Base-by-base conservation (phyloP, 805 yeast species). In the Starmerella apicola region DNA sequence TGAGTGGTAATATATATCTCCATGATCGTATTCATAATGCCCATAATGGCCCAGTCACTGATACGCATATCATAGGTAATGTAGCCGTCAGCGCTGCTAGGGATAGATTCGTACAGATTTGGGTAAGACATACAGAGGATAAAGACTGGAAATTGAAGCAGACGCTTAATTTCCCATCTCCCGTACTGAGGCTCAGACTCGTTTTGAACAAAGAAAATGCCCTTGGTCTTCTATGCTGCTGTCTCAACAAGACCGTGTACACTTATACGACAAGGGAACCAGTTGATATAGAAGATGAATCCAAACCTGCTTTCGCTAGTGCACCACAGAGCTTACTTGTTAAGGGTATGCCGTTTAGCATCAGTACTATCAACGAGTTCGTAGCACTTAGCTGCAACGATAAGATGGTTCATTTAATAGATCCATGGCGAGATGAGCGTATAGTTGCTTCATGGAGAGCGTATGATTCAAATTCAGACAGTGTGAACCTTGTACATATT, bases 191-290 rank as follows among this genome's bases (percentile, higher is more conserved):
- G 7, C 59, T 13, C 47, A 51, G 4, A 51, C 57, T 38, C 51
- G 77, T 3, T 65, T 33, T 7, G 2, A 18, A 25, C n/a, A 34
- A 10, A 3, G 34, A 32, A n/a, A 34, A 32, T 1, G 22, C 27
- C 22, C 4, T 22, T 1, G 42, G 44, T 12, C 32, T 64, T 40
- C 74, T 73, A 3, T 40, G 51, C 1, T 68, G 77, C 34, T 76
- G 84, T 0, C 64, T 76, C 1, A 84, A 78, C 55, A 58, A 83
- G 44, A 70, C 78, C 0, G 53, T 78, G 0, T 68, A 80, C 0
- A 55, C 76, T 4, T 81, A 76, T 55, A 61, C 56, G 34, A 51
- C 68, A 20, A 49, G 55, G 6, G 3, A 13, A 5, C 4, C 6
- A 4, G 18, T 22, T 15, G 21, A n/a, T 13, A 7, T 27, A 1